phyloP scores from a whole-genome alignment of 2,329 filamentous ascomycete species.

The Talaromyces piceae region DNA sequence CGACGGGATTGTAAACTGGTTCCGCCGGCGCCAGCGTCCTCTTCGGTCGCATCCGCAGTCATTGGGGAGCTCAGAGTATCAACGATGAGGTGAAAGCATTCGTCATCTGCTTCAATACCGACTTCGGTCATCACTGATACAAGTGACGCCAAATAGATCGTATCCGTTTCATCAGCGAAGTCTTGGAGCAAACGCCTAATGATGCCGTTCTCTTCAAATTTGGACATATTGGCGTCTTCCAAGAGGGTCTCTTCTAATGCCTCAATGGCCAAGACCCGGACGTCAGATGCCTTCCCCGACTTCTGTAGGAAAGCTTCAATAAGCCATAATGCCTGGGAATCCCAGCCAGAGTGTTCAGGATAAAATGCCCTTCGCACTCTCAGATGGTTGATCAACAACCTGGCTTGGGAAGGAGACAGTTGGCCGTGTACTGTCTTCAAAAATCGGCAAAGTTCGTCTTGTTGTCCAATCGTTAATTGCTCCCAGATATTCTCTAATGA shows the following conservation, averaged over 20 bases:
- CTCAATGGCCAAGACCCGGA: constrained; percentile 33
- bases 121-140: constrained; percentile 32
- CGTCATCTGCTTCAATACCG: constrained; percentile 23
- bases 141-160: constrained; percentile 32
- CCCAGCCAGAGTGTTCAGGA: constrained; percentile 27
- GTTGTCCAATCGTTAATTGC: constrained; percentile 28
- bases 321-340: constrained; percentile 26
- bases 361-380: constrained; percentile 27
- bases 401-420: constrained; percentile 32
- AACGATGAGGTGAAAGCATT: constrained; percentile 25
- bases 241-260: constrained; percentile 33
- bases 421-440: constrained; percentile 29
- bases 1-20: constrained; percentile 20
- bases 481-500: constrained; percentile 32
- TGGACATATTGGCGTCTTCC: constrained; percentile 22
- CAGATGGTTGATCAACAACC: constrained; percentile 30
- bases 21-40: constrained; percentile 21
- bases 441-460: constrained; percentile 27
- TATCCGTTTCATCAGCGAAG: constrained; percentile 31
- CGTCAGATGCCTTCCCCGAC: constrained; percentile 31
- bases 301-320: constrained; percentile 31
- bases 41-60: constrained; percentile 25
- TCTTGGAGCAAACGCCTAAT: constrained; percentile 25
- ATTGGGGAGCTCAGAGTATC: constrained; percentile 30
- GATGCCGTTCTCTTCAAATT: constrained; percentile 27